Conservation (phyloP, 441 rosid genomes). For the Populus hybrid region DNA sequence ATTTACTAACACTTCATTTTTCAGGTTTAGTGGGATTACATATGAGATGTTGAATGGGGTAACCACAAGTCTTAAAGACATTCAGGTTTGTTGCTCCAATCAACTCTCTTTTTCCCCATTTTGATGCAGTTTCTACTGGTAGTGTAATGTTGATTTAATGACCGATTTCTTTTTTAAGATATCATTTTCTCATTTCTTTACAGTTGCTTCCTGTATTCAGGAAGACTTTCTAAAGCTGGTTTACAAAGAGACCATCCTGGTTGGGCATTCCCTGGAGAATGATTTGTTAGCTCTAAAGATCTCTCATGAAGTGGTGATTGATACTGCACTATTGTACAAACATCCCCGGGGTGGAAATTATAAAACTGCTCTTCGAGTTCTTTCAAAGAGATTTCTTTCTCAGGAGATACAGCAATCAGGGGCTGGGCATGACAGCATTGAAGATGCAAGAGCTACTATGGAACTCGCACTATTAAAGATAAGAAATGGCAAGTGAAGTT, state of each 20-base stretch:
- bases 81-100: slow-evolving; percentile 27
- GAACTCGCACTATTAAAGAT: slow-evolving; percentile 88
- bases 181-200: slow-evolving; percentile 18
- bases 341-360: slow-evolving; percentile 76
- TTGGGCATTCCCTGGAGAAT: slow-evolving; percentile 96
- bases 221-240: slow-evolving; percentile 81
- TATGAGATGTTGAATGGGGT: slow-evolving; percentile 71
- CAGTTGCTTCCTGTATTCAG: slow-evolving; percentile 49
- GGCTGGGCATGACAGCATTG: slow-evolving; percentile 83
- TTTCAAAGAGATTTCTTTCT: slow-evolving; percentile 82
- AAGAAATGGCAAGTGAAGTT: slow-evolving; percentile 54
- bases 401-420: slow-evolving; percentile 82
- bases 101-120: neutral
- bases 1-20: slow-evolving; percentile 12
- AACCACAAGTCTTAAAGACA: slow-evolving; percentile 76
- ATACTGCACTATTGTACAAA: slow-evolving; percentile 84
- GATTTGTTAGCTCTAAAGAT: slow-evolving; percentile 84
- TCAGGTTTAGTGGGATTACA: slow-evolving; percentile 95
- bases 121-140: slow-evolving; percentile 2
- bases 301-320: slow-evolving; percentile 82
- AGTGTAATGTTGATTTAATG: slow-evolving; percentile 4
- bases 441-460: slow-evolving; percentile 94
- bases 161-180: slow-evolving; percentile 14
- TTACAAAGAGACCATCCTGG: slow-evolving; percentile 75
- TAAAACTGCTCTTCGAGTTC: slow-evolving; percentile 81